Evolutionary conservation across 148 eudicot species (phyloP).

Genomic region (Fagopyrum tataricum): DNA sequence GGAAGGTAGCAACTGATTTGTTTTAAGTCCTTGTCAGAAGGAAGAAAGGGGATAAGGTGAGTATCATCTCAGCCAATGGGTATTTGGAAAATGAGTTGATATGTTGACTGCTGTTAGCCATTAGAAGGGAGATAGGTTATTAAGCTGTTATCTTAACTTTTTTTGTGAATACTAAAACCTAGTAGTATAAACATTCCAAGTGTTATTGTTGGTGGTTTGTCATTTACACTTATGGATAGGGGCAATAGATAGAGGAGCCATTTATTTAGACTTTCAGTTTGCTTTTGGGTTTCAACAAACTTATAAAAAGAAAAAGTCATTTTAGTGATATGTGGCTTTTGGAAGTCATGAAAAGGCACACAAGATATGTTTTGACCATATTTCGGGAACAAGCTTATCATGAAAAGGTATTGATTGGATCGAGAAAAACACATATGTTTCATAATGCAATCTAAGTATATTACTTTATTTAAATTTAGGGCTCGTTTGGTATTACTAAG

Average conservation of each 20-base stretch:
- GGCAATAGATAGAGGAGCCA: background rate
- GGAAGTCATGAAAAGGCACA: background rate
- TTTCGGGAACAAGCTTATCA: too few relatives aligned
- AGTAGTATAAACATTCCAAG: too few relatives aligned
- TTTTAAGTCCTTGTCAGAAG: background rate
- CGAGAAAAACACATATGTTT: too few relatives aligned
- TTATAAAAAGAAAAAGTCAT: background rate
- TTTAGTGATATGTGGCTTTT: background rate
- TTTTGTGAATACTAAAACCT: too few relatives aligned
- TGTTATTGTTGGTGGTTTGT: too few relatives aligned
- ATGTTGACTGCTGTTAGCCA: background rate
- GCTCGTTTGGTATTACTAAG: too few relatives aligned
- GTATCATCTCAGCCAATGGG: conserved; percentile 3
- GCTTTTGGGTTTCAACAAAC: background rate
- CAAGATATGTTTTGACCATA: background rate
- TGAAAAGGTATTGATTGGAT: too few relatives aligned
- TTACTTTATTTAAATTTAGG: too few relatives aligned
- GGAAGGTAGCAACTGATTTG: conserved; percentile 4
- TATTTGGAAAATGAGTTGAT: background rate
- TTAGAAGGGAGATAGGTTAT: background rate
- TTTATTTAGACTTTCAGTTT: background rate
- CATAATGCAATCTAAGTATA: too few relatives aligned
- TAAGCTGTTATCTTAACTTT: background rate
- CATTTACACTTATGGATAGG: background rate
- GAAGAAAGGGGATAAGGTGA: background rate